Conservation (phyloP, 306 rosid genomes). For the Inga oerstediana region DNA sequence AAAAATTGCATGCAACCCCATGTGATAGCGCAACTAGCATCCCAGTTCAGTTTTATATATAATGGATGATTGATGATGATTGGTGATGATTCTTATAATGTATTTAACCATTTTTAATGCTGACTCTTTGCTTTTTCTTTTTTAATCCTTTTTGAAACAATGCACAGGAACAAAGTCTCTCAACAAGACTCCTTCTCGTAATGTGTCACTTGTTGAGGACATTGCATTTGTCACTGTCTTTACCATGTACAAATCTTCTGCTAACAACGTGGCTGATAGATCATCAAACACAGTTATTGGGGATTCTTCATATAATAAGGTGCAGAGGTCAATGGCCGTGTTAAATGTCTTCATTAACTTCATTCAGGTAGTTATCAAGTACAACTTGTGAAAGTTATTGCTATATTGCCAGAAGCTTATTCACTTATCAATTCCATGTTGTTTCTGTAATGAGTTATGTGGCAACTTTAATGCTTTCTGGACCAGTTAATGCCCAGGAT, state of each 20-base stretch:
- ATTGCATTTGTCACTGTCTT: slow-evolving; percentile 78
- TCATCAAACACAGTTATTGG: slow-evolving; percentile 62
- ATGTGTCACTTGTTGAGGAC: slow-evolving; percentile 37
- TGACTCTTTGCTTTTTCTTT: background rate
- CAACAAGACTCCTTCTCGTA: slow-evolving; percentile 54
- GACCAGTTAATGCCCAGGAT: background rate
- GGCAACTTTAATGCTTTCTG: slow-evolving; percentile 5
- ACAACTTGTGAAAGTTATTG: slow-evolving; percentile 11
- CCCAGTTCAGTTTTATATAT: background rate
- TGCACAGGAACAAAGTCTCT: slow-evolving; percentile 79
- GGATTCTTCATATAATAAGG: slow-evolving; percentile 64
- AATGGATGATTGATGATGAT: background rate
- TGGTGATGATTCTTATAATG: slow-evolving; percentile 4
- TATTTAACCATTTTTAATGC: slow-evolving; percentile 17
- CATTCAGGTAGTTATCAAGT: slow-evolving; percentile 62
- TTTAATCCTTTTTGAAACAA: background rate
- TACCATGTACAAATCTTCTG: slow-evolving; percentile 67
- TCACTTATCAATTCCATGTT: slow-evolving; percentile 24
- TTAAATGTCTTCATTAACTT: slow-evolving; percentile 74
- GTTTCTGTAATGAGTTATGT: slow-evolving; percentile 17
- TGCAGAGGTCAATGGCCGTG: slow-evolving; percentile 78
- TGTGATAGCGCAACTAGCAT: background rate
- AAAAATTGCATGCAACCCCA: background rate
- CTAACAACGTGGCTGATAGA: slow-evolving; percentile 41
- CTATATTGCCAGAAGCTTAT: background rate